Conservation (phyloP, 768 basidiomycete species). For the Paxillus involutus region DNA sequence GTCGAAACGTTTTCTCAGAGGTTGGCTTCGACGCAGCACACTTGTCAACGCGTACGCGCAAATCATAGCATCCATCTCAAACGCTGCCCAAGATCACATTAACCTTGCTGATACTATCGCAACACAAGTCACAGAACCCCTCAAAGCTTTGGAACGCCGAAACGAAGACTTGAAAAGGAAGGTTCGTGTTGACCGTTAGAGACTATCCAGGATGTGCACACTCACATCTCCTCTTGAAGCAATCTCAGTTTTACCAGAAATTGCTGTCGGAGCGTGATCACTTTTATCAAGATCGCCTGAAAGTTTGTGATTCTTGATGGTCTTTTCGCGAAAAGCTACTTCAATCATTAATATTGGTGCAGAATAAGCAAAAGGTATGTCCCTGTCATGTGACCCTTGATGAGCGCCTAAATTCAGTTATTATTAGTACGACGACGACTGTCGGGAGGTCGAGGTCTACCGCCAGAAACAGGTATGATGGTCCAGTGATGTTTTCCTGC, state of each 20-base stretch:
- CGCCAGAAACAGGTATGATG: slow-evolving; percentile 72
- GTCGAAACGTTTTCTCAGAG: slow-evolving; percentile 10
- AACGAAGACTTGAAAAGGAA: slow-evolving; percentile 71
- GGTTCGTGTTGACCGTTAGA: slow-evolving; percentile 31
- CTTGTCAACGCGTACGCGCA: slow-evolving; percentile 69
- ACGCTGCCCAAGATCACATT: slow-evolving; percentile 67
- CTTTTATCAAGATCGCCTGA: slow-evolving; percentile 63
- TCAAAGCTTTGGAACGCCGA: slow-evolving; percentile 58
- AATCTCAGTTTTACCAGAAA: slow-evolving; percentile 70
- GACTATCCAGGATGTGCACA: neutral
- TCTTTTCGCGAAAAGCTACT: slow-evolving; percentile 1
- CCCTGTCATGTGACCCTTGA: neutral
- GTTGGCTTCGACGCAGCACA: slow-evolving; percentile 47
- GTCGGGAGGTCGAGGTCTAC: slow-evolving; percentile 65
- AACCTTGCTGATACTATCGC: slow-evolving; percentile 61
- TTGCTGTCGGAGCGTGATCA: slow-evolving; percentile 70
- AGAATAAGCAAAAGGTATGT: slow-evolving; percentile 34
- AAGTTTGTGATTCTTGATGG: slow-evolving; percentile 43
- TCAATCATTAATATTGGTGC: neutral
- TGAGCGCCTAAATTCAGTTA: slow-evolving; percentile 7
- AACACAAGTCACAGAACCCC: slow-evolving; percentile 60
- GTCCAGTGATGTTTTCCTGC: neutral
- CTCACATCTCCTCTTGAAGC: slow-evolving; percentile 40
- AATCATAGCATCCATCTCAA: slow-evolving; percentile 59
- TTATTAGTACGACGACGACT: slow-evolving; percentile 76